Evolutionary conservation across 371 early-diverging fungal genomes (phyloP).

Genomic region (Amoeboaphelidium protococcarum): DNA sequence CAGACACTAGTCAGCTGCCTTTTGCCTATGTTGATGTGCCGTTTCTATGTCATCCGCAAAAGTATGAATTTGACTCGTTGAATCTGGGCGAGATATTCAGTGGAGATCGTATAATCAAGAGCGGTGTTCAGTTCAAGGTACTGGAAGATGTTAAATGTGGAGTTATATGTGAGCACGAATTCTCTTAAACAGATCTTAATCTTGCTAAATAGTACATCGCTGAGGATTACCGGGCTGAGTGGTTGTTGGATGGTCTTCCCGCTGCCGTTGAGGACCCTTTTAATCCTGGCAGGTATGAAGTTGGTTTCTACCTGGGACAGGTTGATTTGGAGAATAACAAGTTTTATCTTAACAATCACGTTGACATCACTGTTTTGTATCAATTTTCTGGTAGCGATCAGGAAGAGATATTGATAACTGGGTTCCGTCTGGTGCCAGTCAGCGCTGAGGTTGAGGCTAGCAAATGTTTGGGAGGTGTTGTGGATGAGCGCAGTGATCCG

Average conservation of each 20-base stretch:
- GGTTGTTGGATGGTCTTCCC: slow-evolving; percentile 33
- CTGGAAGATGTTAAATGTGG: background rate
- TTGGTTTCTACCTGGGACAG: slow-evolving; percentile 22
- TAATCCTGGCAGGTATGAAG: slow-evolving; percentile 15
- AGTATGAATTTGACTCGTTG: background rate
- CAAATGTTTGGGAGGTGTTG: background rate
- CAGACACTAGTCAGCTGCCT: background rate
- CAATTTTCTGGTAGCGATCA: slow-evolving; percentile 11
- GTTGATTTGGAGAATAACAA: slow-evolving; percentile 7
- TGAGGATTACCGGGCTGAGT: slow-evolving; percentile 25
- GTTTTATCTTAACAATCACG: slow-evolving; percentile 26
- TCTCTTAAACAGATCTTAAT: background rate
- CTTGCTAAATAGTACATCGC: slow-evolving; percentile 4
- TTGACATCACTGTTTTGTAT: slow-evolving; percentile 21
- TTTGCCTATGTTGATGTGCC: background rate
- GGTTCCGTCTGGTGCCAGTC: slow-evolving; percentile 26
- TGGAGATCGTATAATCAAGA: background rate
- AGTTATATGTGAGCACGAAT: background rate
- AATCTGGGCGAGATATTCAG: background rate
- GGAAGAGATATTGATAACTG: slow-evolving; percentile 21
- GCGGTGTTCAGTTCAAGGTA: background rate
- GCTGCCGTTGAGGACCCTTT: slow-evolving; percentile 12
- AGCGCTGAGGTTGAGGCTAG: slow-evolving; percentile 15
- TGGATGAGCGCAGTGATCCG: background rate
- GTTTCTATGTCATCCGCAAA: background rate